phyloP scores from a whole-genome alignment of 2,329 filamentous ascomycete species.

The Epichloe typhina region DNA sequence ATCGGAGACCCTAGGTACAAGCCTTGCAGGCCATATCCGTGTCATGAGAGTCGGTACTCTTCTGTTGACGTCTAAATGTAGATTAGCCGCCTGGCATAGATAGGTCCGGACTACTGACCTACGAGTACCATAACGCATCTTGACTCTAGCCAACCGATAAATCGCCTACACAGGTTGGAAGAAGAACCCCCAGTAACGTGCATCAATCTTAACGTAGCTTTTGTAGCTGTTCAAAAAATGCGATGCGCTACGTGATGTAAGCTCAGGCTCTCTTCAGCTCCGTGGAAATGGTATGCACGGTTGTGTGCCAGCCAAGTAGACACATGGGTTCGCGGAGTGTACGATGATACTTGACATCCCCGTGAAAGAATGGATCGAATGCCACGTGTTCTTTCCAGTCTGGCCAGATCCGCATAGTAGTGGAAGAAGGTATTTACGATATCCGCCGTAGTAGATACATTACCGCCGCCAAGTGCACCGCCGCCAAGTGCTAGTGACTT shows the following conservation, averaged over 20 bases:
- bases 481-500: too few species aligned
- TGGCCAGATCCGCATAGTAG: conserved; percentile 47
- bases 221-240: conserved; percentile 40
- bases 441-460: too few species aligned
- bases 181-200: conserved; percentile 54
- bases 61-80: too few species aligned
- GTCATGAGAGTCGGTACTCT: too few species aligned
- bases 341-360: conserved; percentile 36
- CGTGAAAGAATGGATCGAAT: conserved; percentile 33
- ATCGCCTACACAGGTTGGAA: conserved; percentile 14
- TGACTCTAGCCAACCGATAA: conserved; percentile 47
- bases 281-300: too few species aligned
- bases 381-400: conserved; percentile 34
- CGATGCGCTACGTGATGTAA: conserved; percentile 14
- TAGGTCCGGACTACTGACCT: too few species aligned
- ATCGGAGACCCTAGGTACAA: too few species aligned
- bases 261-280: conserved; percentile 17
- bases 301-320: too few species aligned
- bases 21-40: too few species aligned
- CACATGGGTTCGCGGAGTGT: conserved; percentile 27
- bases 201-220: conserved; percentile 46
- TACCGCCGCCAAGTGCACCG: too few species aligned
- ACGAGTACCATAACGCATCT: conserved; percentile 43
- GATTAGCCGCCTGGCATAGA: too few species aligned
- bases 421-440: conserved; percentile 43